Base-by-base conservation (phyloP, 1,284 basidiomycete genomes). In the Ceratobasidium sp. region DNA sequence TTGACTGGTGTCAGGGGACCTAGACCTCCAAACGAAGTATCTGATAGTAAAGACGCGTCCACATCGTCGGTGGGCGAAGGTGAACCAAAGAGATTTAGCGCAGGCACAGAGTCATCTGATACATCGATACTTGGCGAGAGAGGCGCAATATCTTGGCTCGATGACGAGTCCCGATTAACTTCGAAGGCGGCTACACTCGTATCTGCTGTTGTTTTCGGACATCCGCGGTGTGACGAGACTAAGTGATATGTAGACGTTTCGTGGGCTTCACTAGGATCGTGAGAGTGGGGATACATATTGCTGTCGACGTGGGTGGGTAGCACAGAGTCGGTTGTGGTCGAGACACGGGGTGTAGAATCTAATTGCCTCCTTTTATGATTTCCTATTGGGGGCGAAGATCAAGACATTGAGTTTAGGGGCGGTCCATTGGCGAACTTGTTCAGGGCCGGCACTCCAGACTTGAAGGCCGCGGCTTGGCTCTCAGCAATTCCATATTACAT, bases 31-130 rank as follows among this genome's bases (percentile, higher is more conserved):
- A 58, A 16, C 23, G 66, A 58, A 26, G 44, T 30, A 30, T 58
- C 55, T 4, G 66, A 70, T 44, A 67, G 55, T 3, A 67, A 28
- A 1, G 50, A 67, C 26, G 49, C 26, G 18, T 55, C 23, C 23
- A 41, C 41, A 26, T 55, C 54, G 3, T 23, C 23, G 26, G 26
- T 47, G 32, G 66, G 66, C n/a, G 66, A 70, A 38, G 66, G 66
- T n/a, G 66, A 70, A 16, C 54, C 43, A 2, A 55, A 58, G 11
- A 46, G 66, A n/a, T 49, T 44, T 47, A 54, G 54, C 14, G 43
- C 52, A 30, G 66, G 66, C 26, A 70, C 23, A 32, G 66, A 70
- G 9, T 70, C 66, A 18, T 49, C 66, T 18, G 66, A 70, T 18
- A 30, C 54, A 43, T 46, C 66, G 43, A 49, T 23, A 32, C 26